Conservation (phyloP, 352 stramenopile species). For the Phytopythium oedochilum region DNA sequence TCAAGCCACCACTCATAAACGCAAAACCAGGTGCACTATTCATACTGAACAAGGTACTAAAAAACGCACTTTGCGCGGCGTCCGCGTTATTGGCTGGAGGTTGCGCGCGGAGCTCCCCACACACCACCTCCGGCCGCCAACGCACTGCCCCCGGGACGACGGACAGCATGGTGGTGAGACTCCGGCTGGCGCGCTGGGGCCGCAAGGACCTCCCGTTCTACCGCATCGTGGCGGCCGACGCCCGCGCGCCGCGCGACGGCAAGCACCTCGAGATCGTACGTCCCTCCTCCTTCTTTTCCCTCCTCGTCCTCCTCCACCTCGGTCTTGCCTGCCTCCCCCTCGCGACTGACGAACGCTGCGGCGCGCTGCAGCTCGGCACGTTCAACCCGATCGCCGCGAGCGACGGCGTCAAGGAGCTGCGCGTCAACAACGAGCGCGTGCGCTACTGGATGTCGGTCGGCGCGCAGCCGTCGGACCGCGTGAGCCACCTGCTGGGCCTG, state of each 20-base stretch:
- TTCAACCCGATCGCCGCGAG: constrained; percentile 83
- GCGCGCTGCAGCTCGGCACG: constrained; percentile 66
- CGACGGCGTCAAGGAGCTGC: constrained; percentile 85
- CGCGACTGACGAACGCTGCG: neutral
- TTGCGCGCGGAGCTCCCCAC: neutral
- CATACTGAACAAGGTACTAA: neutral
- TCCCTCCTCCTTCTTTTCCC: neutral
- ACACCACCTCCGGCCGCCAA: neutral
- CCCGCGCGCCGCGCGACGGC: constrained; percentile 75
- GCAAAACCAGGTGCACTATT: neutral
- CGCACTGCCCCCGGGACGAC: too few relatives aligned
- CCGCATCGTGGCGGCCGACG: constrained; percentile 83
- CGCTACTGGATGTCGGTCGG: constrained; percentile 87
- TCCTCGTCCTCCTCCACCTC: neutral
- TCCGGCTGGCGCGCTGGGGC: constrained; percentile 81
- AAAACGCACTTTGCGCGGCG: neutral
- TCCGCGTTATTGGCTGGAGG: constrained; percentile 1
- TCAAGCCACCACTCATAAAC: too few relatives aligned
- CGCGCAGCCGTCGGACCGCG: constrained; percentile 82
- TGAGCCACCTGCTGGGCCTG: constrained; percentile 70
- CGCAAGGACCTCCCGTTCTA: constrained; percentile 88
- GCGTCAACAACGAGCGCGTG: constrained; percentile 83
- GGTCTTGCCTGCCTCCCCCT: neutral
- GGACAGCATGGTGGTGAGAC: constrained; percentile 81
- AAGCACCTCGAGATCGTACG: constrained; percentile 86